Conservation (phyloP, 768 basidiomycete genomes). For the Gymnopilus junonius region DNA sequence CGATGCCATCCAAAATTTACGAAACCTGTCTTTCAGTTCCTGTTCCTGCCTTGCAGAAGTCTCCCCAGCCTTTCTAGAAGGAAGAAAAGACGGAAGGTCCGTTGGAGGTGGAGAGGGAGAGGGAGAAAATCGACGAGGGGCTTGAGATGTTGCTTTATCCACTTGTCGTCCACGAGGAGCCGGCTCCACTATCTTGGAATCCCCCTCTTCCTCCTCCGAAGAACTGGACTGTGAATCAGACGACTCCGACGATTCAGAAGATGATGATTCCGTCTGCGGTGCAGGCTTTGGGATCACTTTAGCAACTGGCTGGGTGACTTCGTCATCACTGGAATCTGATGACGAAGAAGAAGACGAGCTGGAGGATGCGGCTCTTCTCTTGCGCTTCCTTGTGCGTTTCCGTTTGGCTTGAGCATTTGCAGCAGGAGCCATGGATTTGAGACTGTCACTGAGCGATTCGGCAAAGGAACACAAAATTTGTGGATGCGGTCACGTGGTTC, state of each 20-base stretch:
- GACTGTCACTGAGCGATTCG: too few relatives aligned
- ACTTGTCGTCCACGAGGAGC: slow-evolving; percentile 13
- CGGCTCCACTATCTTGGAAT: slow-evolving; percentile 9
- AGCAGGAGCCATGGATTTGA: slow-evolving; percentile 28
- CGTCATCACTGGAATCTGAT: slow-evolving; percentile 34
- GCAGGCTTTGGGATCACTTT: slow-evolving; percentile 13
- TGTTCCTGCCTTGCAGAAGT: slow-evolving; percentile 49
- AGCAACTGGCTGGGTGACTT: slow-evolving; percentile 15
- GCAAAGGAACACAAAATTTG: not conserved
- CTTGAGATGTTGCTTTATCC: slow-evolving; percentile 7
- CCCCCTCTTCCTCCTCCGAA: slow-evolving; percentile 19
- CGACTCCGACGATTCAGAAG: slow-evolving; percentile 29
- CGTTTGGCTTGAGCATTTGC: slow-evolving; percentile 39
- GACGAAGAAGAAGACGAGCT: slow-evolving; percentile 49
- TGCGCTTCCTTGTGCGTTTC: slow-evolving; percentile 57
- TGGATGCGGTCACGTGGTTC: not conserved
- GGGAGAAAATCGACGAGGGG: slow-evolving; percentile 35
- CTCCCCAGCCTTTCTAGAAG: slow-evolving; percentile 30
- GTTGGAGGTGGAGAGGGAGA: slow-evolving; percentile 51
- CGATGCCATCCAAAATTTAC: slow-evolving; percentile 87
- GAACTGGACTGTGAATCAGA: slow-evolving; percentile 28
- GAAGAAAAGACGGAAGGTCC: slow-evolving; percentile 63
- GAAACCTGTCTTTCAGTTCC: slow-evolving; percentile 66
- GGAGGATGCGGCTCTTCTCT: slow-evolving; percentile 51
- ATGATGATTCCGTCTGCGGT: slow-evolving; percentile 35